Evolutionary conservation across 2,329 filamentous ascomycete genomes (phyloP).

Genomic region (Apiospora hydei): DNA sequence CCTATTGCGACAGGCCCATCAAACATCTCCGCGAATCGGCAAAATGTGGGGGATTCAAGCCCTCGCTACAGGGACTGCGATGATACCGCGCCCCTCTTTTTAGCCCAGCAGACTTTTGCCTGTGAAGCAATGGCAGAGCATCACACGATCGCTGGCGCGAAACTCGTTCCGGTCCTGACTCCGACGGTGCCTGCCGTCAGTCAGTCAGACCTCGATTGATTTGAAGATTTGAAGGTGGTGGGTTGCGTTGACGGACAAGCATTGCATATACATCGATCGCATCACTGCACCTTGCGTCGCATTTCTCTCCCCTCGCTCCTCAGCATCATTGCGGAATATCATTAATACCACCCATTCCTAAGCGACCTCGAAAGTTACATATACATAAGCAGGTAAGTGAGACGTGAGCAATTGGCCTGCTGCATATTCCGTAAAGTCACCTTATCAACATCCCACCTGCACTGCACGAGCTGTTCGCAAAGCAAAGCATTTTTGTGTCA

Average conservation of each 20-base stretch:
- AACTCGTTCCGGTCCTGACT: constrained; percentile 20
- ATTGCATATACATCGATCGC: not conserved
- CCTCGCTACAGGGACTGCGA: constrained; percentile 24
- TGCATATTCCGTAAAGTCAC: not conserved
- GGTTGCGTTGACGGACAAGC: not conserved
- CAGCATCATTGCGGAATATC: not conserved
- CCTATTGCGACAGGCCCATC: not conserved
- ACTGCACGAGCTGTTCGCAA: not conserved
- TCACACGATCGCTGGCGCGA: constrained; percentile 14
- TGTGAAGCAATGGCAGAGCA: constrained; percentile 19
- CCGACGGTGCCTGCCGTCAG: constrained; percentile 18
- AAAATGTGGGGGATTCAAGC: constrained; percentile 35
- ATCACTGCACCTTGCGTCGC: not conserved
- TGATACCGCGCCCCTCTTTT: constrained; percentile 21
- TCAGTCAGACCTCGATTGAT: not conserved
- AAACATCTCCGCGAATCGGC: constrained; percentile 38
- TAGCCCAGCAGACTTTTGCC: constrained; percentile 22
- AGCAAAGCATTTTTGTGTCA: not conserved
- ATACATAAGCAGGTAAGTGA: not conserved
- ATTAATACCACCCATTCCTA: not conserved
- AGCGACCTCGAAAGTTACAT: not conserved
- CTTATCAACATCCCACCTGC: not conserved
- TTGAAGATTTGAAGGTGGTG: not conserved
- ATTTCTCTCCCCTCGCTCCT: not conserved
- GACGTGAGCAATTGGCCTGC: not conserved